Conservation (phyloP, 768 basidiomycete genomes). For the Panaeolus papilionaceus region DNA sequence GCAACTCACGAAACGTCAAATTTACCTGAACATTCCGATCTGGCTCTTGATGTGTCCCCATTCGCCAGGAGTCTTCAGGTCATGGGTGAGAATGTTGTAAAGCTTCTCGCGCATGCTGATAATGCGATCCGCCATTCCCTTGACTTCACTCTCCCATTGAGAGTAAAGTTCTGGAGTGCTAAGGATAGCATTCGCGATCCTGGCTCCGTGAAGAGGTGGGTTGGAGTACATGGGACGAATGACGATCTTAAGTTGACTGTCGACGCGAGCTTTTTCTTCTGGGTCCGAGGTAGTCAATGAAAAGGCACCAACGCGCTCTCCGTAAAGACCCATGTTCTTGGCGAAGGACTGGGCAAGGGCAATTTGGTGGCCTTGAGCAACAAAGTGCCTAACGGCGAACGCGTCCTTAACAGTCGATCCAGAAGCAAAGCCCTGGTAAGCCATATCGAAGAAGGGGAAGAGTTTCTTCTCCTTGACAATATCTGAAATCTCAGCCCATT, state of each 20-base stretch:
- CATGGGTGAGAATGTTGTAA: slow-evolving; percentile 76
- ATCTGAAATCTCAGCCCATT: slow-evolving; percentile 92
- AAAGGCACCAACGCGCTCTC: slow-evolving; percentile 98
- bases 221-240: slow-evolving; percentile 98
- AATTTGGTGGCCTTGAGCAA: slow-evolving; percentile 87
- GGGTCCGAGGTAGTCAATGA: slow-evolving; percentile 74
- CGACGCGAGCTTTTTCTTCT: slow-evolving; percentile 85
- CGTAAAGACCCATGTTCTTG: slow-evolving; percentile 99
- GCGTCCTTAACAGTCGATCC: slow-evolving; percentile 91
- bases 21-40: slow-evolving; percentile 97
- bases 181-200: slow-evolving; percentile 86
- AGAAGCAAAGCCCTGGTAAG: slow-evolving; percentile 98
- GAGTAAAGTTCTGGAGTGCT: slow-evolving; percentile 74
- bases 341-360: slow-evolving; percentile 96
- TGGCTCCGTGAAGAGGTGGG: slow-evolving; percentile 90
- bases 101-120: slow-evolving; percentile 91
- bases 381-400: slow-evolving; percentile 94
- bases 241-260: slow-evolving; percentile 94
- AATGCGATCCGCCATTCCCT: slow-evolving; percentile 95
- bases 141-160: slow-evolving; percentile 92
- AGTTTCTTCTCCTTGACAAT: slow-evolving; percentile 87
- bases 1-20: slow-evolving; percentile 17
- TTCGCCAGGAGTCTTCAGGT: slow-evolving; percentile 88
- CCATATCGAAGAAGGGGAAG: slow-evolving; percentile 99
- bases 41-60: slow-evolving; percentile 97